phyloP scores from a whole-genome alignment of 208 protist species.

The Herpetomonas muscarum region DNA sequence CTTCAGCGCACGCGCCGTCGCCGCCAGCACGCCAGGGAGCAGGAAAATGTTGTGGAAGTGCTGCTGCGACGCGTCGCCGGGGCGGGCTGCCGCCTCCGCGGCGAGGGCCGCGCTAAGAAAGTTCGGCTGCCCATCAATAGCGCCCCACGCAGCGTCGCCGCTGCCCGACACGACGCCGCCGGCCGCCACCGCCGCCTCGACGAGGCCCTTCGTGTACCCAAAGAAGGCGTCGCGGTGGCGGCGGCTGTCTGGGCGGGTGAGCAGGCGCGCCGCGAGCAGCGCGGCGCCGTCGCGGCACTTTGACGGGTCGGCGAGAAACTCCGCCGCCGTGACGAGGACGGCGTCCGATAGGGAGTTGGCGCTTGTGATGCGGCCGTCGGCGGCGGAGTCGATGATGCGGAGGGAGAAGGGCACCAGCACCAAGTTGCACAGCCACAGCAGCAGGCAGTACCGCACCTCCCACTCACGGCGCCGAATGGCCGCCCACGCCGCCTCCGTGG shows the following conservation, averaged over 20 bases:
- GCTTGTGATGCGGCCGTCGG: constrained; percentile 2
- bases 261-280: constrained; percentile 82
- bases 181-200: constrained; percentile 14
- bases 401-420: constrained; percentile 96
- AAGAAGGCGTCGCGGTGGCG: constrained; percentile 66
- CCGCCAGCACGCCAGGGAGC: constrained; percentile 77
- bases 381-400: constrained; percentile 81
- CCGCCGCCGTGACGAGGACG: constrained; percentile 64
- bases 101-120: constrained; percentile 11
- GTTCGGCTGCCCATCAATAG: neutral
- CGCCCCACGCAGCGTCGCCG: neutral
- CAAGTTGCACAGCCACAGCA: constrained; percentile 97
- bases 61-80: neutral
- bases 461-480: constrained; percentile 64
- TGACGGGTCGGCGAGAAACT: constrained; percentile 76
- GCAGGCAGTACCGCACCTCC: constrained; percentile 95
- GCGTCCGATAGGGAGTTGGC: constrained; percentile 56
- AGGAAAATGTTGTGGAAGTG: constrained; percentile 13
- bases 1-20: constrained; percentile 91
- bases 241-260: constrained; percentile 87
- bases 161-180: neutral
- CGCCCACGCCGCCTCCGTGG: neutral
- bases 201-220: constrained; percentile 30
- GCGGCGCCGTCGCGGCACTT: constrained; percentile 91
- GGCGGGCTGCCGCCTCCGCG: neutral